Evolutionary conservation across 768 basidiomycete species (phyloP), one percentile per base, ranked within the genome.

Genomic region (Naganishia onofrii): DNA sequence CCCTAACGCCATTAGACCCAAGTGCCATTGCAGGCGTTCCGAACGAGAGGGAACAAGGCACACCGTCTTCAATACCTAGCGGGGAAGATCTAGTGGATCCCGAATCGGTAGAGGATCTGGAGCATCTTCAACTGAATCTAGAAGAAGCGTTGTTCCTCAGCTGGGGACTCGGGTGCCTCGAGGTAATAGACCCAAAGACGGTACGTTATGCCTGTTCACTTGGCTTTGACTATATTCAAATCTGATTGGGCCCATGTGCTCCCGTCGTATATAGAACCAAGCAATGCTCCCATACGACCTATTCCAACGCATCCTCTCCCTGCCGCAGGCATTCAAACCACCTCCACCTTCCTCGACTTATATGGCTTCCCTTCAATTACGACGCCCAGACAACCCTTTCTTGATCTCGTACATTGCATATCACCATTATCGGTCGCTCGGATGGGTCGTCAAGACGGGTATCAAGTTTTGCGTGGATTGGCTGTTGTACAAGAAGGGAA

Each of bases 381-480:
- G 60, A 34, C 75, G 74, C 70, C 88, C 90, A 63, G 95, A 98
- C 82, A 95, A 94, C 78, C 93, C 93, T 0, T 94, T 97, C 82
- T 82, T 99, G 29, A 84, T 98, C 48, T 86, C 91, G 76, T 99
- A 97, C 75, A 87, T 89, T 58, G 87, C 87, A 3, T 96, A 94
- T 76, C 95, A 98, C 79, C 93, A 98, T 80, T 98, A 90, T 77
- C 87, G 95, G 19, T 93, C 93, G 4, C 85, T 98, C 9, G 96
- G 96, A 29, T 99, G 95, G 96, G 91, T 97, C 23, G 88, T 96
- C 72, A 92, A 93, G 81, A 87, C 88, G 32, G 96, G 96, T 0
- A 88, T 96, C 84, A 99, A 99, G 81, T 99, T 99, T 81, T 97
- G 94, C 75, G 90, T 90, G 46, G 96, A 99, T 76, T 93, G 90